Evolutionary conservation across 1,139 yeast species (phyloP).

Genomic region (Meyerozyma elateridarum): DNA sequence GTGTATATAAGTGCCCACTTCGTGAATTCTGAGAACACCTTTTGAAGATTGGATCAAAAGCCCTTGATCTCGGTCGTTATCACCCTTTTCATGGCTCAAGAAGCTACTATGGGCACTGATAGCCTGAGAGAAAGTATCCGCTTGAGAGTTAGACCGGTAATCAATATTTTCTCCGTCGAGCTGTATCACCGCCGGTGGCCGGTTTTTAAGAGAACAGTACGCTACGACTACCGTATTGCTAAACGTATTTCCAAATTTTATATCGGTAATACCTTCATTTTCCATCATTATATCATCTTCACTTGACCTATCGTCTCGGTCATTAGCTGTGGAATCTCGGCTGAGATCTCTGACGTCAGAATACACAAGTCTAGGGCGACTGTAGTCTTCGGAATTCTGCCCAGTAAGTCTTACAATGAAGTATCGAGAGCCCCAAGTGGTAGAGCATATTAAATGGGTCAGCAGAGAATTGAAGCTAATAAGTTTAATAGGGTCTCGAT

Average conservation of each 20-base stretch:
- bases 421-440: slow-evolving; percentile 76
- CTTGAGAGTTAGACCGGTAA: slow-evolving; percentile 8
- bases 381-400: slow-evolving; percentile 24
- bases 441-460: slow-evolving; percentile 71
- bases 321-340: slow-evolving; percentile 12
- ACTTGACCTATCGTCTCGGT: slow-evolving; percentile 13
- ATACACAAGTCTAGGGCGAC: slow-evolving; percentile 58
- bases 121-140: slow-evolving; percentile 9
- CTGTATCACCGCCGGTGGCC: slow-evolving; percentile 34
- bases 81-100: slow-evolving; percentile 9
- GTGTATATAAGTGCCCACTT: slow-evolving; percentile 79
- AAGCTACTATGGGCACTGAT: slow-evolving; percentile 14
- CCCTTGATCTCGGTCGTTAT: slow-evolving; percentile 16
- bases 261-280: slow-evolving; percentile 83
- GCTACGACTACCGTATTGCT: slow-evolving; percentile 35
- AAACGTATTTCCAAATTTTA: slow-evolving; percentile 48
- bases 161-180: slow-evolving; percentile 36
- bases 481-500: slow-evolving; percentile 76
- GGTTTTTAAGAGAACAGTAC: slow-evolving; percentile 32
- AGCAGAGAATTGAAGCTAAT: slow-evolving; percentile 70
- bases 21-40: slow-evolving; percentile 51
- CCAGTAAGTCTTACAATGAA: slow-evolving; percentile 64
- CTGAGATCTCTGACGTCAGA: slow-evolving; percentile 25
- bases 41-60: slow-evolving; percentile 28
- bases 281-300: slow-evolving; percentile 45